phyloP scores from a whole-genome alignment of 352 stramenopile species.

The Phytophthora cryptogea region DNA sequence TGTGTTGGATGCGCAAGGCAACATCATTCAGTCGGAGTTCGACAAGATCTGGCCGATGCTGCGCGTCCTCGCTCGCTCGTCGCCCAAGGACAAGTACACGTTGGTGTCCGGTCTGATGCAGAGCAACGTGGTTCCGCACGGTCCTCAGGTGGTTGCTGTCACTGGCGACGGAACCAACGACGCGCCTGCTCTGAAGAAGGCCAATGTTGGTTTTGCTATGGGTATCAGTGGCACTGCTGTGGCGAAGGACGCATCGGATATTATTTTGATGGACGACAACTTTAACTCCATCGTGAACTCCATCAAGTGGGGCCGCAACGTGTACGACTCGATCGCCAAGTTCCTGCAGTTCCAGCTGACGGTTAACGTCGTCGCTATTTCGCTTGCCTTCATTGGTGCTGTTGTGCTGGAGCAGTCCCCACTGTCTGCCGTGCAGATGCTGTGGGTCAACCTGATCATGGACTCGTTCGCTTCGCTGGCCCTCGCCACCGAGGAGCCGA shows the following conservation, averaged over 20 bases:
- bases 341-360: constrained; percentile 97
- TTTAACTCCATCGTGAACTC: constrained; percentile 96
- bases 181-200: constrained; percentile 93
- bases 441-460: constrained; percentile 99
- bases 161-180: constrained; percentile 97
- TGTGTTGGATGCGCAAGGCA: constrained; percentile 55
- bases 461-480: constrained; percentile 95
- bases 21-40: constrained; percentile 67
- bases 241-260: constrained; percentile 95
- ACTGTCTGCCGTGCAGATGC: constrained; percentile 94
- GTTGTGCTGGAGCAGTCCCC: constrained; percentile 66
- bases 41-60: constrained; percentile 76
- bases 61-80: constrained; percentile 64
- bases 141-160: constrained; percentile 93
- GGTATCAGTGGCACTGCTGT: constrained; percentile 92
- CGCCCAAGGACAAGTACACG: constrained; percentile 71
- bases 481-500: constrained; percentile 94
- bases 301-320: constrained; percentile 93
- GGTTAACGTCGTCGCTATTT: constrained; percentile 93
- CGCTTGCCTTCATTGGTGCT: constrained; percentile 89
- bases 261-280: constrained; percentile 96
- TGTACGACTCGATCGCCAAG: constrained; percentile 96
- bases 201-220: constrained; percentile 95
- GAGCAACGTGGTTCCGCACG: constrained; percentile 54
- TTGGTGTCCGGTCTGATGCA: constrained; percentile 68